Percentiles rank a stretch among this genome's conserved stretches.
Evolutionary conservation across 1,284 basidiomycete species (phyloP).

Genomic region (Thecaphora thlaspeos): DNA sequence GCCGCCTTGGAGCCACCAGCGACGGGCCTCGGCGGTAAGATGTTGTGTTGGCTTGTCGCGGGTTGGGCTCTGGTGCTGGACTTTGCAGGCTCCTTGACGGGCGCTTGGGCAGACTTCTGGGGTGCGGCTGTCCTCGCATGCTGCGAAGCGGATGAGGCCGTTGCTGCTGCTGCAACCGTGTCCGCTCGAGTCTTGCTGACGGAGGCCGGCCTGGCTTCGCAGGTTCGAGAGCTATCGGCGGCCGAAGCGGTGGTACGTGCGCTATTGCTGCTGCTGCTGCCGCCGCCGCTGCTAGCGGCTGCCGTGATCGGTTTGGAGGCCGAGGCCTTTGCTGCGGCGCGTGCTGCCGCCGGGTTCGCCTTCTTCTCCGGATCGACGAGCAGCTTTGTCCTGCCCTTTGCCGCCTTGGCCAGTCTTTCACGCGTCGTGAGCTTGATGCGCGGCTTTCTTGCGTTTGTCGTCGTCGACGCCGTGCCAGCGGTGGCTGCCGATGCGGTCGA

Average conservation of each 20-base stretch:
- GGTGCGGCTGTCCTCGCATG: too few species aligned
- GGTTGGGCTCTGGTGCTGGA: too few species aligned
- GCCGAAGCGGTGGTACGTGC: neutral
- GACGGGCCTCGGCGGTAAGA: too few species aligned
- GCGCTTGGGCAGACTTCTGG: too few species aligned
- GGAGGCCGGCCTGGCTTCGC: neutral
- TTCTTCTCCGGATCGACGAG: constrained; percentile 16
- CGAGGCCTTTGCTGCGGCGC: constrained; percentile 1
- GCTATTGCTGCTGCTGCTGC: neutral
- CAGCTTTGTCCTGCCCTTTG: constrained; percentile 26
- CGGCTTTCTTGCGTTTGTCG: constrained; percentile 11
- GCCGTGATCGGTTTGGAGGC: constrained; percentile 3
- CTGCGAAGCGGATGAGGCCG: too few species aligned
- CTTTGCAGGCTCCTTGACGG: too few species aligned
- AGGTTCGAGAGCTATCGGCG: neutral
- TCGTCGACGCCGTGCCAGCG: neutral
- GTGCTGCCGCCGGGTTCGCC: constrained; percentile 2
- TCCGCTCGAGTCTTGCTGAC: too few species aligned
- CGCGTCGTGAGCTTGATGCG: constrained; percentile 27
- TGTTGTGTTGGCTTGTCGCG: too few species aligned
- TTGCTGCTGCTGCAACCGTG: too few species aligned
- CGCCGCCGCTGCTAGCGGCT: neutral
- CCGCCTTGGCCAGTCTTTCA: constrained; percentile 31
- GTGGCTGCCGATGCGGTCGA: neutral
- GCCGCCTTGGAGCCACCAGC: neutral